phyloP scores from a whole-genome alignment of 1,284 basidiomycete species.

The Microbotryomycetes sp. region DNA sequence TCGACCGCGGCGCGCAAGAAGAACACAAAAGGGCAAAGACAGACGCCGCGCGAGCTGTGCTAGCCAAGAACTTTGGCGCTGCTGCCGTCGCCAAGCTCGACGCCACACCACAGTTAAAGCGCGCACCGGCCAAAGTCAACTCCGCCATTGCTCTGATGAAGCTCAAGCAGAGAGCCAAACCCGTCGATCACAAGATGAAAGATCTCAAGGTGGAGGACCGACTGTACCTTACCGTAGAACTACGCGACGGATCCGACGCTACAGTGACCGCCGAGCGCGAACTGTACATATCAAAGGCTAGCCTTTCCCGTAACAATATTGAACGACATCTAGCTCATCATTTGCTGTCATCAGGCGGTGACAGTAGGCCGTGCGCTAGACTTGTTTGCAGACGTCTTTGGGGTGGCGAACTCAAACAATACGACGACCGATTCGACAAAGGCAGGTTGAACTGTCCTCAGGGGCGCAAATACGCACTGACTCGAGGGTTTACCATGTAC shows the following conservation, averaged over 20 bases:
- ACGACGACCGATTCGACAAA: background rate
- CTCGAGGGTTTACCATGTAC: no score
- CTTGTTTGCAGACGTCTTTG: slow-evolving; percentile 15
- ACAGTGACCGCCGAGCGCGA: background rate
- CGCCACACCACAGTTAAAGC: background rate
- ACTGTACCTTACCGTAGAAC: slow-evolving; percentile 6
- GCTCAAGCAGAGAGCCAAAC: slow-evolving; percentile 15
- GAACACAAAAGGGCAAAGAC: background rate
- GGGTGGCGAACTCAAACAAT: slow-evolving; percentile 20
- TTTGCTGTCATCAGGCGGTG: background rate
- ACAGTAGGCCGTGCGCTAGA: slow-evolving; percentile 26
- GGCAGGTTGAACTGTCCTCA: background rate
- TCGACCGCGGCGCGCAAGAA: background rate
- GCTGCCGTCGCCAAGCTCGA: background rate
- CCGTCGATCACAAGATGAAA: slow-evolving; percentile 10
- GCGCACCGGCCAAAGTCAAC: background rate
- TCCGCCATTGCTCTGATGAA: slow-evolving; percentile 16
- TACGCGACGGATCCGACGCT: background rate
- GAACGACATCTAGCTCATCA: background rate
- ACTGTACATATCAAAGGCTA: slow-evolving; percentile 18
- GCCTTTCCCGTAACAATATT: background rate
- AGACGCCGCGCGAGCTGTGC: slow-evolving; percentile 6
- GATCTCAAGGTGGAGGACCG: slow-evolving; percentile 16
- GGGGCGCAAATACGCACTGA: no score
- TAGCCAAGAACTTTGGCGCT: slow-evolving; percentile 8